These are phyloP conservation scores for Helotiales sp. DNA, from an alignment of 2,329 filamentous ascomycete species.

Conservation along the genomic window DNA sequence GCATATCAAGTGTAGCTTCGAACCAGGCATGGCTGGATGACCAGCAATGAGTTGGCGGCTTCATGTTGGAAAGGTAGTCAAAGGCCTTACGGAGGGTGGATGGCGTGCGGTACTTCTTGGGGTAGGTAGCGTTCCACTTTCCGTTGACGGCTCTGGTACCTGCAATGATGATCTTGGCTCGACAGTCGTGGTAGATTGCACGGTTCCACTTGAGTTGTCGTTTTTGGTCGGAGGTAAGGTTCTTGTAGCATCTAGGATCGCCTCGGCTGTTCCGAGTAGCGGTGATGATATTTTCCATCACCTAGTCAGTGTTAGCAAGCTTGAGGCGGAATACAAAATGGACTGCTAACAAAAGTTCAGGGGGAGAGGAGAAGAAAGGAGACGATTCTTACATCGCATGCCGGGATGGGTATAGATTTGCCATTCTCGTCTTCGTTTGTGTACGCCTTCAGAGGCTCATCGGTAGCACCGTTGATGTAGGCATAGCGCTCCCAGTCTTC, in stretches of 20 bases:
- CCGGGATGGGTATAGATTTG: too few species aligned
- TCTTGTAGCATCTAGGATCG: neutral
- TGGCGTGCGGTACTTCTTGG: neutral
- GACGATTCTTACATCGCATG: neutral
- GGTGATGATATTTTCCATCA: neutral
- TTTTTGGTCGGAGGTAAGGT: neutral
- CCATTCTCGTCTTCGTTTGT: neutral
- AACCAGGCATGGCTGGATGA: neutral
- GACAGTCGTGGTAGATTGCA: neutral
- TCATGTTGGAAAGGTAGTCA: neutral
- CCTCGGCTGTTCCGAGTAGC: neutral
- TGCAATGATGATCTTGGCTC: neutral
- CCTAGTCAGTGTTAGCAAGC: neutral
- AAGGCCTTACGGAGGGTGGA: neutral
- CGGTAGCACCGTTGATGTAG: neutral
- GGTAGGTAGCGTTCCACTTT: neutral
- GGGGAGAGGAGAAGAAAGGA: neutral
- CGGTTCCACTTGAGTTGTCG: neutral
- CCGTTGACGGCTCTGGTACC: neutral
- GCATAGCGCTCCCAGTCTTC: neutral
- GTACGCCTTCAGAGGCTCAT: neutral
- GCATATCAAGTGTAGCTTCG: neutral
- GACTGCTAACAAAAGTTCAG: too few species aligned
- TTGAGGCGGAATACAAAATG: too few species aligned
- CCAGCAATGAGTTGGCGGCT: neutral